phyloP scores from a whole-genome alignment of 139 green algal genomes.

The Chlorella ohadii region DNA sequence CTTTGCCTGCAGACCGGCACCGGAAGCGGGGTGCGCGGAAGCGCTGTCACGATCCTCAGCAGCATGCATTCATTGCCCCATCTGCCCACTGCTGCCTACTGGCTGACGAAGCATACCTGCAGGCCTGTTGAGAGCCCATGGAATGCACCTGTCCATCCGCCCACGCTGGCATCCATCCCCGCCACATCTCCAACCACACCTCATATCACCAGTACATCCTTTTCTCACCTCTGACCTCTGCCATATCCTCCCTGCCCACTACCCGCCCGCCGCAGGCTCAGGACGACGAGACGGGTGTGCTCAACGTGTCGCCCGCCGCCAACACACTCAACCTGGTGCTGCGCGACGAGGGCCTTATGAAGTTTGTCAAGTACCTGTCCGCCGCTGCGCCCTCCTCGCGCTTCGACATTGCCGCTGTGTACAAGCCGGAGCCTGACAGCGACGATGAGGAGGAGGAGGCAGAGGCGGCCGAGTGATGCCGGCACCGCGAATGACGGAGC shows the following conservation, averaged over 20 bases:
- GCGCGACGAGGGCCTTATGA: constrained; percentile 81
- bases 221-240: neutral
- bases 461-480: neutral
- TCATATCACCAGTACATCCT: neutral
- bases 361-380: constrained; percentile 86
- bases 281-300: constrained; percentile 79
- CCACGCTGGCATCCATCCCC: too few species aligned
- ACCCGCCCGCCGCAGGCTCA: constrained; percentile 14
- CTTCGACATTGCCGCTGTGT: constrained; percentile 54
- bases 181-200: too few species aligned
- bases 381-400: constrained; percentile 45
- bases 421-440: constrained; percentile 43
- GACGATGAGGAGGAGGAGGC: constrained; percentile 29
- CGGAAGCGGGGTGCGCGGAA: too few species aligned
- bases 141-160: neutral
- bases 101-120: too few species aligned
- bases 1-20: too few species aligned
- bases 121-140: too few species aligned
- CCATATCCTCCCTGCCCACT: too few species aligned
- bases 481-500: neutral
- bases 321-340: constrained; percentile 90
- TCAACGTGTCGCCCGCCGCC: constrained; percentile 77
- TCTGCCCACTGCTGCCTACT: neutral
- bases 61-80: too few species aligned
- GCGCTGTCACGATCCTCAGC: too few species aligned